Conservation (phyloP, 306 rosid species). For the Fagus crenata region DNA sequence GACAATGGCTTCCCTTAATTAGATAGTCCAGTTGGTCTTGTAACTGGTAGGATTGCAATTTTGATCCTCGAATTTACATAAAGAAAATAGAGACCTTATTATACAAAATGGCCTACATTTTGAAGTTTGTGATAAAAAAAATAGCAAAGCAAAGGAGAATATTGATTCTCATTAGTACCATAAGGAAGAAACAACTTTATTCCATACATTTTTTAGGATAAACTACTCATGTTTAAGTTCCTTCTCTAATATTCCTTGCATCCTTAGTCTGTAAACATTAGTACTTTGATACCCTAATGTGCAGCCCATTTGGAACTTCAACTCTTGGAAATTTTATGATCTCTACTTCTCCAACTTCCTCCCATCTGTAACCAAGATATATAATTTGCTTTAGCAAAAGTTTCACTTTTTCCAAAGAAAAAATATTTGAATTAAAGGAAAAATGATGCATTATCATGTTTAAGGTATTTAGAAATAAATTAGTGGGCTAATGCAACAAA, state of each 20-base stretch:
- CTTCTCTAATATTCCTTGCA: not conserved
- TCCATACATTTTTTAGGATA: no score
- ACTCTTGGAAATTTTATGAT: slow-evolving; percentile 73
- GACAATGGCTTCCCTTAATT: no score
- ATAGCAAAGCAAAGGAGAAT: no score
- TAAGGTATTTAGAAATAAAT: not conserved
- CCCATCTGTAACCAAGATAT: slow-evolving; percentile 52
- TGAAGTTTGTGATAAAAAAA: no score
- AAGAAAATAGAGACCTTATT: no score
- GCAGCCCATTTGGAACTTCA: slow-evolving; percentile 71
- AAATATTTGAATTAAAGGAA: not conserved
- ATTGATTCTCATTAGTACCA: no score
- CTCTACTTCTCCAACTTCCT: slow-evolving; percentile 61
- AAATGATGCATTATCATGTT: no score
- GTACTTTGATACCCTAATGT: slow-evolving; percentile 49
- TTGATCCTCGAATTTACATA: no score
- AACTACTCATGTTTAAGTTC: not conserved
- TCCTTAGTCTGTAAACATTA: not conserved
- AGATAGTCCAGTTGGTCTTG: no score
- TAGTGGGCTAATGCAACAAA: not conserved
- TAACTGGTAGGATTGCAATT: no score
- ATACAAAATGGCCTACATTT: no score
- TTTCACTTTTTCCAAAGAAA: not conserved
- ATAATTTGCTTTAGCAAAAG: not conserved
- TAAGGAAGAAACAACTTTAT: no score